These are phyloP conservation scores for Colletotrichum eremochloae DNA, from an alignment of 2,329 filamentous ascomycete species.

Conservation along the genomic window DNA sequence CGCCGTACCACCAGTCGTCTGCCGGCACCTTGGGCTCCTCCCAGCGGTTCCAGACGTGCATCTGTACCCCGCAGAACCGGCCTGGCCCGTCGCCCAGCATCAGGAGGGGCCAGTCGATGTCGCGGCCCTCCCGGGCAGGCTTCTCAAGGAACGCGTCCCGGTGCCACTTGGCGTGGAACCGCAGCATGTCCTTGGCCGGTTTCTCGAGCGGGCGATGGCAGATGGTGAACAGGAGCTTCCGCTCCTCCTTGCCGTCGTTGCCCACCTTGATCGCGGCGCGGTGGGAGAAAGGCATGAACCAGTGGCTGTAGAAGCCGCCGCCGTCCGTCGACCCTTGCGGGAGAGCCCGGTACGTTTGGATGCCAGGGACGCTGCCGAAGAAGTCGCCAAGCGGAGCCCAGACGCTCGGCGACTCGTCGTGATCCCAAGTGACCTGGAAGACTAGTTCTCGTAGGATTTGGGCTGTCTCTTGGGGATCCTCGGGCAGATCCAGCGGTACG, in stretches of 20 bases:
- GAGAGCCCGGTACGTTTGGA: slow-evolving; percentile 31
- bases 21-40: slow-evolving; percentile 25
- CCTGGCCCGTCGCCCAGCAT: slow-evolving; percentile 27
- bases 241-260: slow-evolving; percentile 34
- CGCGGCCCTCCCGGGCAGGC: slow-evolving; percentile 26
- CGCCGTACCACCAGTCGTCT: slow-evolving; percentile 38
- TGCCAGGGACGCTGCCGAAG: slow-evolving; percentile 36
- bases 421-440: slow-evolving; percentile 30
- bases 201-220: slow-evolving; percentile 26
- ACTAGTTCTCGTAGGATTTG: slow-evolving; percentile 28
- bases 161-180: slow-evolving; percentile 39
- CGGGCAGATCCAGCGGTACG: slow-evolving; percentile 24
- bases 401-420: slow-evolving; percentile 30
- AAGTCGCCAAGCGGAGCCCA: slow-evolving; percentile 37
- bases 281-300: slow-evolving; percentile 39
- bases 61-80: slow-evolving; percentile 36
- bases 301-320: slow-evolving; percentile 37
- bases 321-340: slow-evolving; percentile 38
- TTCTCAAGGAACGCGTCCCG: slow-evolving; percentile 31
- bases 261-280: slow-evolving; percentile 26
- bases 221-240: slow-evolving; percentile 25
- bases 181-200: slow-evolving; percentile 20
- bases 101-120: slow-evolving; percentile 34
- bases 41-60: slow-evolving; percentile 40
- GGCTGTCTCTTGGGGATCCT: neutral